Evolutionary conservation across 2,329 filamentous ascomycete species (phyloP), one percentile per base, ranked within the genome.

Genomic region (Decorospora gaudefroyi): DNA sequence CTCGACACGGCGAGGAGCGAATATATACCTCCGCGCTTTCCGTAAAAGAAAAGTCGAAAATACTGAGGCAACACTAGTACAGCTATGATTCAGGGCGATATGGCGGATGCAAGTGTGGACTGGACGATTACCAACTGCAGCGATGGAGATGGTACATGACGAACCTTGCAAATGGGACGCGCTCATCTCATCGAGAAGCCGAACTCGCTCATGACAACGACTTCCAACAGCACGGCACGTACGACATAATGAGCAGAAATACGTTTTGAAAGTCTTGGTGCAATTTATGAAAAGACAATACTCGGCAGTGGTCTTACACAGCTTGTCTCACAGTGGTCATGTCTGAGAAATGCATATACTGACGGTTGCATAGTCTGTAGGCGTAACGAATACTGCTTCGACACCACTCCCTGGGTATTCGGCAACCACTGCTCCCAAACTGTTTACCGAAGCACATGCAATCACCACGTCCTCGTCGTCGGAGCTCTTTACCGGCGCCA

Each of bases 121-220:
- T 64, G 61, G 61, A 43, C 42, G 3, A 40, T 64, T 11, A 19
- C 19, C 2, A 37, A 51, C 4, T 61, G 59, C 57, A 49, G 53
- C 8, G 58, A 64, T 35, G 57, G 1, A 55, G 50, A 1, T 59
- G 48, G 39, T 56, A 42, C 29, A n/a, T 64, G 5, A 47, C 37
- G 3, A 62, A 61, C 31, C 45, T 39, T 9, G 40, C 37, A 18
- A 66, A 64, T 22, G 45, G 47, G 3, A 55, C 51, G 19, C 3
- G 58, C 53, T 43, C 52, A 53, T 44, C 11, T 55, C 21, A 29
- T 44, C 11, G 44, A 30, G 40, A 53, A 52, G 12, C 51, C 50
- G 12, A 27, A 13, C 6, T 45, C 36, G 6, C 18, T 33, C 5
- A 27, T 53, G 28, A 39, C 40, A 0, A 54, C 62, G 45, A 45